Evolutionary conservation across 164 flowering plant genomes (phyloP), one percentile per base, ranked within the genome.

Genomic region (Vitis cinerea): DNA sequence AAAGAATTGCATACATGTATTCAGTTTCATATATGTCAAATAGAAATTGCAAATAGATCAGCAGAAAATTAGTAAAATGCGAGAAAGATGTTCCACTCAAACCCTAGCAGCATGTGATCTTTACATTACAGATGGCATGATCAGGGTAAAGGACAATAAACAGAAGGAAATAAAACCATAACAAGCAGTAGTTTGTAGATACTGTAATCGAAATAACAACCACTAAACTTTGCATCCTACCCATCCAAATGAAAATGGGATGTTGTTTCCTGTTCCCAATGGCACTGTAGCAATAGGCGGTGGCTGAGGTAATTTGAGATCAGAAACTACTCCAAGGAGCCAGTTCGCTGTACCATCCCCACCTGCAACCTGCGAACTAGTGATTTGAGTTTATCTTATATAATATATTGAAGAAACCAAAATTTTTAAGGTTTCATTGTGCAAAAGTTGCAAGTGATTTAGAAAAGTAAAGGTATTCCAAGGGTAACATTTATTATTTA

Each of bases 341-440:
- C 98, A 94, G 61, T 95, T 75, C 48, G 95, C 98, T 15, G 98
- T 94, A 13, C 98, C 98, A 84, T 94, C 98, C 59, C 97, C 98
- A 69, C 98, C 98, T 19, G 98, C 98, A 81, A 92, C 97, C 98
- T 19, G 98, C 97, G 81, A 92, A 96, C 98, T 94, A 76, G 71
- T 68, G 10, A 78, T 17, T 2, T 4, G 27, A 50, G 10, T 7
- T 17, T 12, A 52, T 13, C 7, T 65, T 55, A 72, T 23, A 29
- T 23, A 50, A 48, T n/a, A 53, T 27, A 44, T 31, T 3, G 44
- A 31, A 37, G 44, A 59, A 60, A 57, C 17, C 10, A 57, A 19
- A 55, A 44, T 9, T 13, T 61, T 37, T 37, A 37, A 37, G 44
- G 44, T 37, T 6, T 37, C 44, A 37, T 37, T 37, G 44, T 4